Evolutionary conservation across 495 filamentous ascomycete species (phyloP), one percentile per base, ranked within the genome.

Genomic region (Diplogelasinospora grovesii): DNA sequence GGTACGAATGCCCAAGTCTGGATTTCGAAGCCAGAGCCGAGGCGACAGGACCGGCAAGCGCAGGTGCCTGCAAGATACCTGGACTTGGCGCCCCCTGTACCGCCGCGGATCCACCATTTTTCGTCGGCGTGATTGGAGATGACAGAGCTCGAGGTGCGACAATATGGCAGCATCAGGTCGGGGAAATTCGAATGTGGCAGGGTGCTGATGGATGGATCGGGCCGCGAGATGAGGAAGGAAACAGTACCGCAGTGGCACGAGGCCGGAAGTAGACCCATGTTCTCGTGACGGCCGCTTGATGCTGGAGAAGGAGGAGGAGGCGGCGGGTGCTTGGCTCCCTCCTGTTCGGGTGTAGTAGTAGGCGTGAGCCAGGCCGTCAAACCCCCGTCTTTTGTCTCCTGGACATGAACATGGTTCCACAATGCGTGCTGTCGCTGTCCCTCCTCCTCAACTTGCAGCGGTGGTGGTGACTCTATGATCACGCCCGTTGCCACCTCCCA

Each of bases 1-100:
- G 81, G 81, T 11, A 85, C 58, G 44, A 85, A 86, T 0, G 77
- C 70, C 81, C 83, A 88, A 7, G 69, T 56, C 45, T 83, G 78
- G 36, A 82, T 73, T 32, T 85, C 81, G 52, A 79, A 81, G 3
- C 83, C 83, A 3, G 73, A 73, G 4, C 63, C 57, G 8, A 76
- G 56, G 19, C 82, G 74, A 57, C 83, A 88, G 2, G 74, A 74
- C 4, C 53, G 59, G 56, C 83, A 86, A 0, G 70, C 68, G 53
- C 83, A 86, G n/a, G 73, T 72, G 4, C 79, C 81, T 7, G 79
- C 74, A 2, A 82, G 61, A 58, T 78, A 86, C 31, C 65, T 73
- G n/a, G n/a, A n/a, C n/a, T n/a, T 49, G 15, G 9, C n/a, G 25
- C 1, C 13, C 18, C 0, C 16, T 6, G 45, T 37, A 32, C 62